Evolutionary conservation across 176 grass and related monocot genomes (phyloP).

Genomic region (Cocos nucifera): DNA sequence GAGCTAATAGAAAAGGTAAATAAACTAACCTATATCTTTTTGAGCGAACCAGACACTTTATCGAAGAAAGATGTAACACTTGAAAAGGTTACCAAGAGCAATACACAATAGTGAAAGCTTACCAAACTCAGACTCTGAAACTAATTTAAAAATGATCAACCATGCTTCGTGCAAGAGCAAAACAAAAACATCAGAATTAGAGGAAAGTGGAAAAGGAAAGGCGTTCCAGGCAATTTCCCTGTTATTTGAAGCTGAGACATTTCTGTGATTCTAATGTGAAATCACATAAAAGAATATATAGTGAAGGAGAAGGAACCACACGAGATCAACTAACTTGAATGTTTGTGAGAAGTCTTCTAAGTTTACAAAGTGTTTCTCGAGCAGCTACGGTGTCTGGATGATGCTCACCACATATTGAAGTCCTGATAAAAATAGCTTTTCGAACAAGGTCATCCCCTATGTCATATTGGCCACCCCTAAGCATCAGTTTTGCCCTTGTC

Average conservation of each 20-base stretch:
- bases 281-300: slow-evolving; percentile 16
- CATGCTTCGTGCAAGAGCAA: too few relatives aligned
- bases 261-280: slow-evolving; percentile 16
- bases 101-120: too few relatives aligned
- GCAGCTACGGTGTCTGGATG: slow-evolving; percentile 90
- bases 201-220: not conserved
- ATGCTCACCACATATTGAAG: slow-evolving; percentile 79
- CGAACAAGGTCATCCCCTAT: slow-evolving; percentile 84
- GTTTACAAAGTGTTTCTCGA: slow-evolving; percentile 85
- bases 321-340: slow-evolving; percentile 75
- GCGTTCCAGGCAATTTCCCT: not conserved
- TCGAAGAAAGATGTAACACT: too few relatives aligned
- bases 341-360: slow-evolving; percentile 94
- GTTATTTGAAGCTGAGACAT: slow-evolving; percentile 16
- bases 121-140: too few relatives aligned
- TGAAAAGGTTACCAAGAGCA: too few relatives aligned
- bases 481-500: slow-evolving; percentile 86
- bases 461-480: slow-evolving; percentile 83
- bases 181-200: too few relatives aligned
- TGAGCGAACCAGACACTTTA: too few relatives aligned
- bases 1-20: too few relatives aligned
- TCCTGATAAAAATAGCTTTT: slow-evolving; percentile 90
- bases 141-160: too few relatives aligned
- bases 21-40: too few relatives aligned
- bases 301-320: not conserved